Evolutionary conservation across 2,329 filamentous ascomycete species (phyloP), one percentile per base, ranked within the genome.

Genomic region (Juglanconis oblonga): DNA sequence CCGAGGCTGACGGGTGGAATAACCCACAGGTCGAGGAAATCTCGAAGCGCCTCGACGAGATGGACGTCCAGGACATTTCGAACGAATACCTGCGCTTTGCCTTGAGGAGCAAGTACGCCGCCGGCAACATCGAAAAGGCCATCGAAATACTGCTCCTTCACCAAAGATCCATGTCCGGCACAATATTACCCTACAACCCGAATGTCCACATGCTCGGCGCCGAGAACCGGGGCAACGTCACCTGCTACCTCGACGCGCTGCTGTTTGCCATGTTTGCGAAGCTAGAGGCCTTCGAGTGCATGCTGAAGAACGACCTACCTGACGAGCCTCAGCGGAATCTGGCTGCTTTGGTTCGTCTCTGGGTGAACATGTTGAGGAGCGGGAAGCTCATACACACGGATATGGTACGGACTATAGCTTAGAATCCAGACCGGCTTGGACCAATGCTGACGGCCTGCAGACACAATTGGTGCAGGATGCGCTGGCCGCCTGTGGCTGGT

Each of bases 251-350:
- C 14, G 95, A 98, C 72, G 84, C 94, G 0, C 77, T 98, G 29
- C 82, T 99, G 1, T 98, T 97, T 72, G 90, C 94, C 72, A 97
- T 99, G 92, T 98, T 98, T 72, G 90, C 91, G 17, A 88, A 91
- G 62, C 81, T 97, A 42, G 89, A 92, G 66, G 93, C 90, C 64
- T 99, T 97, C 72, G 94, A 98, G 73, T 91, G 90, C 52, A 96
- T 98, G 81, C 80, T 97, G 38, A 93, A 91, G 72, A 89, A 88
- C 59, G 86, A 88, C 7, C 91, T 91, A 63, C 82, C 87, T 32
- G 90, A 95, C 62, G 86, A 91, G 64, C 74, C 79, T 10, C 85
- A 88, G 64, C 87, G 85, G 67, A 90, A 87, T 66, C 78, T 99
- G 56, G 88, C 88, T n/a, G 87, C 87, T 9, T 74, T 96, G 29